These are phyloP conservation scores for Isatis lusitanica DNA, from an alignment of 441 rosid species.

Conservation along the genomic window DNA sequence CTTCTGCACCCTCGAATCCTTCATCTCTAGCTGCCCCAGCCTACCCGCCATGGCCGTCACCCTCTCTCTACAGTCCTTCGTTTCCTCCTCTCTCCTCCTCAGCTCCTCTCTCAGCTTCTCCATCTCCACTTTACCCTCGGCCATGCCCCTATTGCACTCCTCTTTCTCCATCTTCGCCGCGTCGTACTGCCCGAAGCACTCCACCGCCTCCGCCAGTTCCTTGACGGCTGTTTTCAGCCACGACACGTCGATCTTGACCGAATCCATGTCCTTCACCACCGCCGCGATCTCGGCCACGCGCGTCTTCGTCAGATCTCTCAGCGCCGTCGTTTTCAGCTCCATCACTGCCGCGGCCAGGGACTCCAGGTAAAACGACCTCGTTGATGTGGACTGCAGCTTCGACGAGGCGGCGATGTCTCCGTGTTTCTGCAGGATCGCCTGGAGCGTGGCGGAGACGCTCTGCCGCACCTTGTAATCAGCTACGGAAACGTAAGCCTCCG, in stretches of 20 bases:
- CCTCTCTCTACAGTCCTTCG: slow-evolving; percentile 34
- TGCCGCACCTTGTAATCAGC: slow-evolving; percentile 58
- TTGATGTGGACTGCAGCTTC: slow-evolving; percentile 52
- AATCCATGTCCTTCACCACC: slow-evolving; percentile 67
- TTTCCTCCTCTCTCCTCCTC: slow-evolving; percentile 41
- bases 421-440: slow-evolving; percentile 49
- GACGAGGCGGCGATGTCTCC: slow-evolving; percentile 74
- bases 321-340: slow-evolving; percentile 54
- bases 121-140: slow-evolving; percentile 46
- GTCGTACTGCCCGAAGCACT: slow-evolving; percentile 39
- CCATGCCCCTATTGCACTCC: slow-evolving; percentile 35
- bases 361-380: slow-evolving; percentile 67
- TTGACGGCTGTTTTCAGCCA: slow-evolving; percentile 58
- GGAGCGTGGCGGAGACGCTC: slow-evolving; percentile 45
- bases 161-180: slow-evolving; percentile 44
- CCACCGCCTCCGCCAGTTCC: slow-evolving; percentile 49
- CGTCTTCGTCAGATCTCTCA: slow-evolving; percentile 51
- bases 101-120: slow-evolving; percentile 48
- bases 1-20: slow-evolving; percentile 14
- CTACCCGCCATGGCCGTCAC: slow-evolving; percentile 35
- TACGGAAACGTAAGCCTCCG: slow-evolving; percentile 58
- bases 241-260: slow-evolving; percentile 54
- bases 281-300: slow-evolving; percentile 60
- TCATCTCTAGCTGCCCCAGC: slow-evolving; percentile 37
- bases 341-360: slow-evolving; percentile 62